These are phyloP conservation scores for Cryphonectria naterciae DNA, from an alignment of 2,329 filamentous ascomycete genomes.

Conservation along the genomic window DNA sequence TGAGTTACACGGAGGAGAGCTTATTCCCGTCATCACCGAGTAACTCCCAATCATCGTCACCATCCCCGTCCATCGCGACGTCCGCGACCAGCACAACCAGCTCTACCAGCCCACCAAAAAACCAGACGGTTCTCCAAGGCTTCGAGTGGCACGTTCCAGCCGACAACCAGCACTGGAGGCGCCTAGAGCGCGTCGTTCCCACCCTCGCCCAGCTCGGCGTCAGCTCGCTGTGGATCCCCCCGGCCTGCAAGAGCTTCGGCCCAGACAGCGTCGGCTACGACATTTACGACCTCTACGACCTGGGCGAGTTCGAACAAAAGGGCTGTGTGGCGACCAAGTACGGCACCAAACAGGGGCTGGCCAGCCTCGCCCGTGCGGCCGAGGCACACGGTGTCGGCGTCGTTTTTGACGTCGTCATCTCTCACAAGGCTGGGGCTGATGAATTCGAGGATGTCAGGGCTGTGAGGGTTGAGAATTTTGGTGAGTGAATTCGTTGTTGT, in stretches of 20 bases:
- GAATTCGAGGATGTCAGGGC: constrained; percentile 61
- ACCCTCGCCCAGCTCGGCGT: constrained; percentile 63
- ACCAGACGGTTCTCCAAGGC: constrained; percentile 63
- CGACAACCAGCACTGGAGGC: constrained; percentile 63
- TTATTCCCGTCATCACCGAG: not conserved
- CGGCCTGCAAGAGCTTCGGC: constrained; percentile 70
- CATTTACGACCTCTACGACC: constrained; percentile 69
- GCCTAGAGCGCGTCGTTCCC: constrained; percentile 56
- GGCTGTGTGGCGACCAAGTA: constrained; percentile 67
- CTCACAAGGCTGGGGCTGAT: constrained; percentile 73
- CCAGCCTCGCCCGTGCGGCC: constrained; percentile 55
- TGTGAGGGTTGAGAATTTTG: constrained; percentile 60
- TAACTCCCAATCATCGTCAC: not conserved
- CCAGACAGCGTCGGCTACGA: constrained; percentile 70
- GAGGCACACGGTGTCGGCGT: constrained; percentile 58
- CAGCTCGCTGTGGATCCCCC: constrained; percentile 69
- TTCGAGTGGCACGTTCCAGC: constrained; percentile 75
- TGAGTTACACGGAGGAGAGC: not conserved
- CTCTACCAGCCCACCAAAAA: constrained; percentile 32
- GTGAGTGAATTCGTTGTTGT: constrained; percentile 34
- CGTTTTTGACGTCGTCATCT: constrained; percentile 73
- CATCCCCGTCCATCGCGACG: not conserved
- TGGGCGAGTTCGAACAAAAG: constrained; percentile 75
- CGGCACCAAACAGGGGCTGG: constrained; percentile 65
- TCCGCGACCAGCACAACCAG: not conserved